Evolutionary conservation across 2,329 filamentous ascomycete genomes (phyloP).

Genomic region (Fusarium continuum): DNA sequence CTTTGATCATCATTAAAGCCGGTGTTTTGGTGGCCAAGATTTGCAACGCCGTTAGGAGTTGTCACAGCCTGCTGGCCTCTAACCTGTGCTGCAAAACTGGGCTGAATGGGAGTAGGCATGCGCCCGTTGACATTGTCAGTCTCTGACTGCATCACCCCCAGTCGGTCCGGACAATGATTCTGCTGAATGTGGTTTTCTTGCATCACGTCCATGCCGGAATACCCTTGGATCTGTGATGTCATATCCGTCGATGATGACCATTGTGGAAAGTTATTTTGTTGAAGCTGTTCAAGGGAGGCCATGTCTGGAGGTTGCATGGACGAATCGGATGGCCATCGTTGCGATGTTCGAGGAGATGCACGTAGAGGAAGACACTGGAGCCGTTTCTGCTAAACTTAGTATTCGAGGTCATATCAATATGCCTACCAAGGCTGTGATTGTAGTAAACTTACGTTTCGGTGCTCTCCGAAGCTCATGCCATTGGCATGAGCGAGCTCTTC

Average conservation of each 20-base stretch:
- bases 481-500: slow-evolving; percentile 50
- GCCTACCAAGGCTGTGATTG: not conserved
- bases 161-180: slow-evolving; percentile 13
- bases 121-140: slow-evolving; percentile 52
- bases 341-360: slow-evolving; percentile 51
- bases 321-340: slow-evolving; percentile 45
- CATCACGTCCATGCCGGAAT: slow-evolving; percentile 63
- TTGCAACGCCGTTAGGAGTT: slow-evolving; percentile 49
- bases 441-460: slow-evolving; percentile 57
- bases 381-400: slow-evolving; percentile 58
- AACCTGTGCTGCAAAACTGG: slow-evolving; percentile 64
- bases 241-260: slow-evolving; percentile 45
- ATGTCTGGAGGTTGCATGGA: slow-evolving; percentile 54
- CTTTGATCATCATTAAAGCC: slow-evolving; percentile 54
- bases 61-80: slow-evolving; percentile 60
- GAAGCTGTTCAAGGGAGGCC: slow-evolving; percentile 51
- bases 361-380: slow-evolving; percentile 62
- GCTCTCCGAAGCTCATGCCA: slow-evolving; percentile 58
- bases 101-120: slow-evolving; percentile 68
- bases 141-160: slow-evolving; percentile 25
- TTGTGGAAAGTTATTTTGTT: slow-evolving; percentile 45
- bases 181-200: slow-evolving; percentile 47
- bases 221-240: slow-evolving; percentile 29
- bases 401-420: not conserved
- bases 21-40: slow-evolving; percentile 53